phyloP scores from a whole-genome alignment of 2,329 filamentous ascomycete genomes.

The Neurospora crassa region DNA sequence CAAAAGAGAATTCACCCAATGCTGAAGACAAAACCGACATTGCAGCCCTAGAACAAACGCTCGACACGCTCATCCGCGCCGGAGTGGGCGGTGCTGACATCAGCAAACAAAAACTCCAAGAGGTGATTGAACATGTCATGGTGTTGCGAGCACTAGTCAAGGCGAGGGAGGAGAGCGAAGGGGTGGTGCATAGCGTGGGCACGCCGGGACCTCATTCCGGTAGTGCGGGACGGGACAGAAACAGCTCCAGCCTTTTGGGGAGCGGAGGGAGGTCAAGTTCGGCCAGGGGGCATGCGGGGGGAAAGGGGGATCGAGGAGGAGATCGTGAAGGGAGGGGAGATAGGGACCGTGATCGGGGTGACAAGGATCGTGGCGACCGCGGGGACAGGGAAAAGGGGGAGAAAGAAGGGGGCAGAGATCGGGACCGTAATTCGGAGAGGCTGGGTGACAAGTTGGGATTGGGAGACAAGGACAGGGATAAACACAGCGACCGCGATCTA shows the following conservation, averaged over 20 bases:
- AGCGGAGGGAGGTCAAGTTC: slow-evolving; percentile 13
- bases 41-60: slow-evolving; percentile 18
- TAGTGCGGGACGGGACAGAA: slow-evolving; percentile 23
- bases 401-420: background rate
- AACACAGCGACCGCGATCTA: slow-evolving; percentile 27
- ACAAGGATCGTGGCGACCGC: slow-evolving; percentile 5
- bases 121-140: slow-evolving; percentile 28
- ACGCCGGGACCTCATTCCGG: slow-evolving; percentile 14
- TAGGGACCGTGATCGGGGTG: slow-evolving; percentile 13
- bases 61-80: slow-evolving; percentile 20
- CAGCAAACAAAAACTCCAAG: slow-evolving; percentile 25
- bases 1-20: slow-evolving; percentile 15
- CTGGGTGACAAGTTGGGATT: background rate
- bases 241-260: slow-evolving; percentile 25
- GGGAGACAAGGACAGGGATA: slow-evolving; percentile 7
- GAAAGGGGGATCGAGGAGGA: slow-evolving; percentile 10
- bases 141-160: slow-evolving; percentile 31
- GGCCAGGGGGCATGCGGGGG: background rate
- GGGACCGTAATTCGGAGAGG: background rate
- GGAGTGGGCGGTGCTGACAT: slow-evolving; percentile 23
- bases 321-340: slow-evolving; percentile 17
- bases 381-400: background rate
- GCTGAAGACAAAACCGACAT: slow-evolving; percentile 21
- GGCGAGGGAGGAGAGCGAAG: slow-evolving; percentile 28
- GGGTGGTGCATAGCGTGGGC: slow-evolving; percentile 12